Evolutionary conservation across 306 rosid species (phyloP), one percentile per base, ranked within the genome.

Genomic region (Senna tora): DNA sequence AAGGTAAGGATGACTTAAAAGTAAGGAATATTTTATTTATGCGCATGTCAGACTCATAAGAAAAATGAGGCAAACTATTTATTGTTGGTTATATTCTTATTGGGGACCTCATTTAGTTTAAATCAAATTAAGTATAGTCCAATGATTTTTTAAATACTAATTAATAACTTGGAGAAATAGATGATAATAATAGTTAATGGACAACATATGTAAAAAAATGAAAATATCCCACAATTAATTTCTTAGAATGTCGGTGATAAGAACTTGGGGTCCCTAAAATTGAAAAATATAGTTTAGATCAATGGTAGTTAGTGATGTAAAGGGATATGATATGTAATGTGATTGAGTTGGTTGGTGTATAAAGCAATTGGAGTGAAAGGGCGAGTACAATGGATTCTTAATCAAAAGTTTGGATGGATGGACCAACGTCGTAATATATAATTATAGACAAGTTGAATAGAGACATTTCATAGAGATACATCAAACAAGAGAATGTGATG

Each of bases 231-330:
- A 25, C 50, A 25, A 25, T 25, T 25, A 25, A 25, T 25, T 60
- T 51, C 16, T 16, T 16, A 25, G 14, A 50, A 17, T 77, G 81
- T 69, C 75, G 72, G 81, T 51, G 76, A 45, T 60, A 47, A 51
- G 50, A 13, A 41, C 5, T 9, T 77, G 51, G 81, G 76, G 69
- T 38, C 69, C 70, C 61, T 56, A 2, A 46, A 56, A 55, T 43
- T 30, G 67, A 54, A 58, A 72, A 16, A 30, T 59, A 9, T 7
- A 7, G 11, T 45, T 6, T 38, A 16, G 75, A 76, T 36, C 6
- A 43, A n/a, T 38, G 11, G 1, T 41, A 25, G 34, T 38, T 58
- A 60, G 51, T 21, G 15, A 60, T 33, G 16, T 33, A 59, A 8
- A n/a, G 22, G 22, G 64, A 30, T 57, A 6, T 46, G 51, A 46